Percentiles rank a stretch among this genome's conserved stretches.
These are phyloP conservation scores for Flaveria trinervia DNA, from an alignment of 129 eudicot genomes.

Conservation along the genomic window DNA sequence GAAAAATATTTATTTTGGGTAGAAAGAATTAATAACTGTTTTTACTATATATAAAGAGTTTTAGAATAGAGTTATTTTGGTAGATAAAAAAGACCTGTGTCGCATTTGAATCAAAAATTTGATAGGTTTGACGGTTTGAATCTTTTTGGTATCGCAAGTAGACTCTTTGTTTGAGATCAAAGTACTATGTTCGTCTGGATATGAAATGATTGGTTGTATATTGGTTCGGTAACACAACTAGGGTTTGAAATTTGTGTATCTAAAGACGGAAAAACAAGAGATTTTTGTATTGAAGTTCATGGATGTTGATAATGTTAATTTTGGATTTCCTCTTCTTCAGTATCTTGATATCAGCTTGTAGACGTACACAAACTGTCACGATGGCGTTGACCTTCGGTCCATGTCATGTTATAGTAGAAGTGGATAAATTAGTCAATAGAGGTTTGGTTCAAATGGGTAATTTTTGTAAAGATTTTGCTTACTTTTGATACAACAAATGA, in stretches of 20 bases:
- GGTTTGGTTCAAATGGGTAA: background rate
- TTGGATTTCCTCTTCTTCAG: background rate
- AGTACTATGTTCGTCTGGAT: background rate
- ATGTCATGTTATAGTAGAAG: background rate
- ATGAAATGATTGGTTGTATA: background rate
- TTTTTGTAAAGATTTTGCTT: background rate
- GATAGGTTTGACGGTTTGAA: constrained; percentile 17
- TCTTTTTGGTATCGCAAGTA: background rate
- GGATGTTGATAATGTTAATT: constrained; percentile 10
- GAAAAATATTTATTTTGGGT: constrained; percentile 32
- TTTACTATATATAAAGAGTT: constrained; percentile 25
- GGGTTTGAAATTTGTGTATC: constrained; percentile 7
- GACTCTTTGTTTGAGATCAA: constrained; percentile 9
- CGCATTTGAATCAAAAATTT: background rate
- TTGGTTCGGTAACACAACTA: background rate
- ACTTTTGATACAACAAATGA: no score
- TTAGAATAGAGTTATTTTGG: constrained; percentile 29
- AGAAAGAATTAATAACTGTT: constrained; percentile 25
- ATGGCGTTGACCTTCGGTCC: background rate
- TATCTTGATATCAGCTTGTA: background rate
- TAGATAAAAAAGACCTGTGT: constrained; percentile 12
- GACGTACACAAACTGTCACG: background rate
- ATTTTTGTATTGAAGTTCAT: background rate
- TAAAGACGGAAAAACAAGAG: background rate
- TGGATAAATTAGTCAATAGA: background rate